Evolutionary conservation across 2,329 filamentous ascomycete genomes (phyloP).

Genomic region (Colletotrichum sp.): DNA sequence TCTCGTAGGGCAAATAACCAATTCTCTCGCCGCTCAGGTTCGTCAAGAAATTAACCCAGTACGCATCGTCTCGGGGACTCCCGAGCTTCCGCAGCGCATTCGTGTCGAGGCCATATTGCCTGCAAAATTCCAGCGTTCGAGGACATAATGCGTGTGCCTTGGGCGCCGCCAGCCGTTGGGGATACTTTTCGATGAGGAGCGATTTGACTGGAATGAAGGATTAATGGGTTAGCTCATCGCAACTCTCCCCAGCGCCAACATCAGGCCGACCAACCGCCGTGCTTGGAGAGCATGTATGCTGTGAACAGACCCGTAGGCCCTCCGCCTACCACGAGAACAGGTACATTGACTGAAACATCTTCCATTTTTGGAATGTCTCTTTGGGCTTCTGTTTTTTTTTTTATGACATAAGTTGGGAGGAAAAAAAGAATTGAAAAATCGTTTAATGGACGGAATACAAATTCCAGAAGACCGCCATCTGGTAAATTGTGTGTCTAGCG

Average conservation of each 20-base stretch:
- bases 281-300: conserved; percentile 31
- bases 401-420: not conserved
- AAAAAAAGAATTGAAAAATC: not conserved
- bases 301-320: conserved; percentile 39
- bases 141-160: conserved; percentile 20
- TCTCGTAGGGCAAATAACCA: conserved; percentile 14
- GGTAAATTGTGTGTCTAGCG: not conserved
- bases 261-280: conserved; percentile 12
- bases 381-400: not conserved
- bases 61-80: conserved; percentile 8
- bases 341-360: conserved; percentile 24
- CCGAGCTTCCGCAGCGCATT: conserved; percentile 6
- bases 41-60: conserved; percentile 19
- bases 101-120: conserved; percentile 16
- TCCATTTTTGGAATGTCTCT: not conserved
- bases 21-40: conserved; percentile 15
- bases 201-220: conserved; percentile 24
- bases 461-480: not conserved
- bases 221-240: conserved; percentile 22
- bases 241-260: not conserved
- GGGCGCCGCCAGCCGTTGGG: conserved; percentile 30
- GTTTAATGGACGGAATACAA: not conserved
- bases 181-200: conserved; percentile 35
- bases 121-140: conserved; percentile 19
- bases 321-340: conserved; percentile 40